These are phyloP conservation scores for Solanum habrochaites DNA, from an alignment of 257 asterid species.

Conservation along the genomic window DNA sequence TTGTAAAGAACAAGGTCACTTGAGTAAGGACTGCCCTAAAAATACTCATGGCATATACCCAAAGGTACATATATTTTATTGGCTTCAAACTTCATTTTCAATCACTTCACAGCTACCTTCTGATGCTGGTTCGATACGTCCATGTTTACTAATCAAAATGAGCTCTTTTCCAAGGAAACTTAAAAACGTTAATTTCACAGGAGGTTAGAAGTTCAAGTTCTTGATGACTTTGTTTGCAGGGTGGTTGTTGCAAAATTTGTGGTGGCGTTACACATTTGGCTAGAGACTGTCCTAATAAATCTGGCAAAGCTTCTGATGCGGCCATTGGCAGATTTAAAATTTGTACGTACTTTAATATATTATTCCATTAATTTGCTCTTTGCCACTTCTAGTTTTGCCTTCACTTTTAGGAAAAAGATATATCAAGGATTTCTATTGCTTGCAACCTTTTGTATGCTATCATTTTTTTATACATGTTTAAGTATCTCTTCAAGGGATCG, in stretches of 20 bases:
- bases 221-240: slow-evolving; percentile 28
- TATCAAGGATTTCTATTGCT: neutral
- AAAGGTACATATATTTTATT: slow-evolving; percentile 36
- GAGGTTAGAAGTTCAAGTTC: neutral
- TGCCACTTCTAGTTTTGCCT: neutral
- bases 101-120: neutral
- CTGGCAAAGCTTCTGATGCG: slow-evolving; percentile 11
- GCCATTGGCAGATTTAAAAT: slow-evolving; percentile 19
- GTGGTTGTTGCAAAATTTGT: slow-evolving; percentile 90
- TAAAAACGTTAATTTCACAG: neutral
- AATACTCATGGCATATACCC: slow-evolving; percentile 81
- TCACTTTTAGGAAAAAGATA: neutral
- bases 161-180: neutral
- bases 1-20: slow-evolving; percentile 84
- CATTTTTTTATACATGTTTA: too few species aligned
- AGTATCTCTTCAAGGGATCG: too few species aligned
- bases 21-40: slow-evolving; percentile 87
- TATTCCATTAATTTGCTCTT: neutral
- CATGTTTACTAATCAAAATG: neutral
- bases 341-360: slow-evolving; percentile 24
- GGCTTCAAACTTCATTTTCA: neutral
- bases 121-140: neutral
- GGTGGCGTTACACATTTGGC: slow-evolving; percentile 89
- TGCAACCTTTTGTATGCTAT: neutral
- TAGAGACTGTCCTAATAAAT: slow-evolving; percentile 74